Evolutionary conservation across 1,139 yeast species (phyloP).

Genomic region (Blastobotrys aristatus): DNA sequence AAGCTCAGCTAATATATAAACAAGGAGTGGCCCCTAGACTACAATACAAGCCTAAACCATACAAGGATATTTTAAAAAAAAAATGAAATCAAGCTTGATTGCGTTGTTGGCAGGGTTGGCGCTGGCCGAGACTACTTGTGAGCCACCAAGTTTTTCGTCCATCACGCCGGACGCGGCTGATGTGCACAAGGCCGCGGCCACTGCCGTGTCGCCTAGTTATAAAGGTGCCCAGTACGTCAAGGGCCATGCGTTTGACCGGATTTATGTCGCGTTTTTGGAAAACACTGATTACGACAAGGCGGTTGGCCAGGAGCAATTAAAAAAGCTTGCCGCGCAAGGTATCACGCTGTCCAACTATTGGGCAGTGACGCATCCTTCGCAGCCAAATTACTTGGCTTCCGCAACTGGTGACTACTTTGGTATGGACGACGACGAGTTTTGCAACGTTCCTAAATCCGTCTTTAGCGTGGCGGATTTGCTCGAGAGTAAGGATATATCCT

Average conservation of each 20-base stretch:
- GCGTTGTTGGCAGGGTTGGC: not conserved
- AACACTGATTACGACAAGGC: constrained; percentile 49
- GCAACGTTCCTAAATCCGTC: constrained; percentile 40
- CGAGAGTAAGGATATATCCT: constrained; percentile 41
- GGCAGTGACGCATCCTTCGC: constrained; percentile 47
- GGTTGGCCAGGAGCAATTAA: constrained; percentile 39
- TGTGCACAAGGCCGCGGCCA: constrained; percentile 32
- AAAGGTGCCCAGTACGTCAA: constrained; percentile 33
- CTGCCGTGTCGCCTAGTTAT: constrained; percentile 37
- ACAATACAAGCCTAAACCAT: not conserved
- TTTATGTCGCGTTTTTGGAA: constrained; percentile 45
- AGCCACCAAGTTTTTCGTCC: constrained; percentile 2
- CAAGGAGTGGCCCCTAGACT: not conserved
- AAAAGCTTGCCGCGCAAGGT: constrained; percentile 41
- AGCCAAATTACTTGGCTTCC: constrained; percentile 47
- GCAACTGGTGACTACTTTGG: constrained; percentile 48
- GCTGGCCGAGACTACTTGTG: not conserved
- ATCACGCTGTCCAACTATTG: constrained; percentile 45
- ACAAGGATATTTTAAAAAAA: not conserved
- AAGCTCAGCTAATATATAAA: not conserved
- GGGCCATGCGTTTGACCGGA: constrained; percentile 42
- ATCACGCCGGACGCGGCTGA: constrained; percentile 2
- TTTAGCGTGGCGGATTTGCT: constrained; percentile 45
- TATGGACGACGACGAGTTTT: constrained; percentile 41
- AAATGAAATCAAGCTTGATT: not conserved